phyloP scores from a whole-genome alignment of 2,329 filamentous ascomycete genomes.

The Daldinia eschscholtzii region DNA sequence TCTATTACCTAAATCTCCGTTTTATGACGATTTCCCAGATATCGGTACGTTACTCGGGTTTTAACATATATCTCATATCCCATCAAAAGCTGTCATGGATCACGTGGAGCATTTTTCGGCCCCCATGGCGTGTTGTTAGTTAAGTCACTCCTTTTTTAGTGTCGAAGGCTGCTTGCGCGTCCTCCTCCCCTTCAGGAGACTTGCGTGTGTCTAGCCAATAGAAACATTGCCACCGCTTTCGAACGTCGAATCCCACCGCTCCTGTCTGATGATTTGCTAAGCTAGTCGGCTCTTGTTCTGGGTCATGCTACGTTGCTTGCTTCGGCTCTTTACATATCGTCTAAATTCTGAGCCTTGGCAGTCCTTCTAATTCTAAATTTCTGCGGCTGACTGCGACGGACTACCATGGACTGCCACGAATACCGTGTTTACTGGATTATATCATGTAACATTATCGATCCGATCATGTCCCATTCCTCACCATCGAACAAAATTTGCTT shows the following conservation, averaged over 20 bases:
- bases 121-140: constrained; percentile 35
- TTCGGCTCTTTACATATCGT: constrained; percentile 42
- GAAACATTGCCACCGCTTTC: constrained; percentile 35
- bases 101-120: constrained; percentile 33
- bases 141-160: constrained; percentile 33
- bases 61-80: background rate
- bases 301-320: constrained; percentile 44
- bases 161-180: constrained; percentile 50
- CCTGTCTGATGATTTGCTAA: constrained; percentile 40
- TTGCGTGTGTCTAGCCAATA: constrained; percentile 49
- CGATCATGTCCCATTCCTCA: constrained; percentile 14
- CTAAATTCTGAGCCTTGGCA: constrained; percentile 34
- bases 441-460: constrained; percentile 37
- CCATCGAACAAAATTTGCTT: constrained; percentile 9
- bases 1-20: background rate
- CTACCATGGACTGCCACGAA: constrained; percentile 20
- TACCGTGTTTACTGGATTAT: constrained; percentile 24
- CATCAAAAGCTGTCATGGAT: constrained; percentile 23
- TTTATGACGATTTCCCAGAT: background rate
- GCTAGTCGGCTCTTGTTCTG: constrained; percentile 37
- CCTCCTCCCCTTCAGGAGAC: constrained; percentile 44
- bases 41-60: background rate
- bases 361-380: constrained; percentile 34
- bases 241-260: constrained; percentile 38
- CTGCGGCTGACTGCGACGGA: constrained; percentile 32